These are phyloP conservation scores for Colletotrichum higginsianum DNA, from an alignment of 2,329 filamentous ascomycete species.

Conservation along the genomic window DNA sequence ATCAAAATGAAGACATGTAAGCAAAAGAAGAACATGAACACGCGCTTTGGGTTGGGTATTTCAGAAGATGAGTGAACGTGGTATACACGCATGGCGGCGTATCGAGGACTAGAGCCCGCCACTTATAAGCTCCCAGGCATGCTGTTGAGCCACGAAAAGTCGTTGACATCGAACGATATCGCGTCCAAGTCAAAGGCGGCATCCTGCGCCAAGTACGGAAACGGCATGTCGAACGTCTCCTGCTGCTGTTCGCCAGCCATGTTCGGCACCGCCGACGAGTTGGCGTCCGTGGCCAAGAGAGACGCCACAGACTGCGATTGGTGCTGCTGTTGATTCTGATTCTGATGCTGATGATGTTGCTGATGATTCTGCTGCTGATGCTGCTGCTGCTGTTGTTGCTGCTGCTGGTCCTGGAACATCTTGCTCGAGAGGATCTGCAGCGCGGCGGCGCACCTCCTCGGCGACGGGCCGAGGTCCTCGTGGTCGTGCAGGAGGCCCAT, in stretches of 20 bases:
- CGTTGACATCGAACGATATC: constrained; percentile 50
- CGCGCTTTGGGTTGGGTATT: neutral
- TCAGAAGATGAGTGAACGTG: no score
- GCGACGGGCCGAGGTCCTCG: constrained; percentile 52
- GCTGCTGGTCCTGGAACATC: constrained; percentile 48
- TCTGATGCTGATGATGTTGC: no score
- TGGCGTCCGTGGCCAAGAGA: neutral
- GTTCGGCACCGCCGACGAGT: neutral
- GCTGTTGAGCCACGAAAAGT: constrained; percentile 53
- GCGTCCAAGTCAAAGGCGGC: constrained; percentile 46
- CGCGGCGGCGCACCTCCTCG: constrained; percentile 51
- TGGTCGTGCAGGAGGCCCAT: constrained; percentile 52
- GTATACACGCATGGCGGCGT: neutral
- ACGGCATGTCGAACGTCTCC: constrained; percentile 33
- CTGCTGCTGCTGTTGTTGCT: neutral
- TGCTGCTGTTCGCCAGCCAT: constrained; percentile 14
- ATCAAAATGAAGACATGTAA: neutral
- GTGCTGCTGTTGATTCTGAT: no score
- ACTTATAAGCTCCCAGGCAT: constrained; percentile 51
- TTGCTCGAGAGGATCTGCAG: constrained; percentile 54
- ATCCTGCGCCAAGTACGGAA: constrained; percentile 30
- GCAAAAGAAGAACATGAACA: no score
- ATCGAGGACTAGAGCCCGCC: constrained; percentile 23
- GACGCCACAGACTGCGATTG: no score
- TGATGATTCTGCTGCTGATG: no score